Conservation (phyloP, 371 early-diverging fungal genomes). For the Fennellomyces sp. region DNA sequence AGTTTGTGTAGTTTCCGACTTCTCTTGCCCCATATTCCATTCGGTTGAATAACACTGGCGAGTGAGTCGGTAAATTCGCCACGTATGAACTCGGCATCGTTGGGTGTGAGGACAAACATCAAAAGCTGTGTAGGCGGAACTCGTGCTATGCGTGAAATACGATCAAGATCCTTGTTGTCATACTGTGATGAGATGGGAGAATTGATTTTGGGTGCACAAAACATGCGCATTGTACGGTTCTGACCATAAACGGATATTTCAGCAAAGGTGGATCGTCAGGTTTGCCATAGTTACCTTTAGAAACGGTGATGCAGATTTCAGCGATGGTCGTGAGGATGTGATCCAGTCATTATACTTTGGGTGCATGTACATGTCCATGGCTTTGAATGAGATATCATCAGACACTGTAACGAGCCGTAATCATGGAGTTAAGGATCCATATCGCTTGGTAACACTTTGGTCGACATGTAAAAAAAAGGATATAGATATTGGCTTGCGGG, state of each 20-base stretch:
- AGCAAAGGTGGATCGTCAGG: no score
- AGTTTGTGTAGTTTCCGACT: conserved; percentile 12
- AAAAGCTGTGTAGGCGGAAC: conserved; percentile 37
- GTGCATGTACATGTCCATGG: conserved; percentile 19
- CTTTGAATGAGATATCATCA: conserved; percentile 5
- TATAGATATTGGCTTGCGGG: conserved; percentile 16
- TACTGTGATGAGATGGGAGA: conserved; percentile 16
- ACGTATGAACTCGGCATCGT: conserved; percentile 30
- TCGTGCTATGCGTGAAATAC: conserved; percentile 20
- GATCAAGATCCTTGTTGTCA: conserved; percentile 6
- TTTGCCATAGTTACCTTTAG: conserved; percentile 9
- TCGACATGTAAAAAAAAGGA: conserved; percentile 3
- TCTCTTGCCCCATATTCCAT: background rate
- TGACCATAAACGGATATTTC: no score
- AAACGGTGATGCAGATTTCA: conserved; percentile 5
- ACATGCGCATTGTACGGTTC: conserved; percentile 28
- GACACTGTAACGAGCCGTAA: conserved; percentile 14
- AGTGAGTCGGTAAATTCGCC: conserved; percentile 26
- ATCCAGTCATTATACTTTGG: conserved; percentile 21
- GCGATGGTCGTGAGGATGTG: conserved; percentile 5
- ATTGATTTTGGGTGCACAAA: conserved; percentile 26
- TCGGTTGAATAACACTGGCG: conserved; percentile 1
- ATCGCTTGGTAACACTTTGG: background rate
- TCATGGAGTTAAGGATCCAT: conserved; percentile 7
- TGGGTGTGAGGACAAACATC: conserved; percentile 27